Percentiles rank a stretch among this genome's conserved stretches.
phyloP scores from a whole-genome alignment of 805 yeast genomes.

The Candida wancherniae region DNA sequence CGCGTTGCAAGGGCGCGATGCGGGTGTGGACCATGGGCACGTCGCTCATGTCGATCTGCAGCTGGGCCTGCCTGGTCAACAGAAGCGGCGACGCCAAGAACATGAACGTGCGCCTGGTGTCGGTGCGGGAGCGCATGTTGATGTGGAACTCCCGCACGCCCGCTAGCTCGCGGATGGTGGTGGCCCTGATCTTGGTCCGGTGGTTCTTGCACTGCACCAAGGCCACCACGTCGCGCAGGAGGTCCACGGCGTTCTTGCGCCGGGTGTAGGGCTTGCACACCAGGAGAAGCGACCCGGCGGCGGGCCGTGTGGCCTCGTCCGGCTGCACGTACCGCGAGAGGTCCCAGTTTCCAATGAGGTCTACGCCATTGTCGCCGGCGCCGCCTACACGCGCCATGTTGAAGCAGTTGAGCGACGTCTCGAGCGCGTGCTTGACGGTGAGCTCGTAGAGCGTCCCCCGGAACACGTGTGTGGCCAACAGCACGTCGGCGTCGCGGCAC shows the following conservation, averaged over 20 bases:
- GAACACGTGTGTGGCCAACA: slow-evolving; percentile 39
- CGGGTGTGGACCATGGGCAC: slow-evolving; percentile 44
- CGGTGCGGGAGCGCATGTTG: slow-evolving; percentile 13
- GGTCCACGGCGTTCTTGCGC: slow-evolving; percentile 5
- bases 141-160: slow-evolving; percentile 46
- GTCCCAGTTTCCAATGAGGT: slow-evolving; percentile 51
- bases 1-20: slow-evolving; percentile 29
- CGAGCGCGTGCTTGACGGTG: slow-evolving; percentile 36
- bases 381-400: slow-evolving; percentile 48
- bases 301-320: background rate
- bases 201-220: slow-evolving; percentile 56
- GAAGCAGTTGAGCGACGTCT: slow-evolving; percentile 31
- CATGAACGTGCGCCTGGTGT: slow-evolving; percentile 24
- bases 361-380: slow-evolving; percentile 53
- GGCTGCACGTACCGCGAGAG: slow-evolving; percentile 12
- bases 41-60: slow-evolving; percentile 40
- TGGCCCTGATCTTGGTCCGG: slow-evolving; percentile 40
- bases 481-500: slow-evolving; percentile 21
- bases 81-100: slow-evolving; percentile 45
- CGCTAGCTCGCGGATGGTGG: slow-evolving; percentile 46
- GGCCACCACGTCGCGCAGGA: slow-evolving; percentile 31
- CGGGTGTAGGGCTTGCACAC: slow-evolving; percentile 3
- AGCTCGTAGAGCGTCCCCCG: slow-evolving; percentile 55
- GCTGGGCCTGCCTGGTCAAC: slow-evolving; percentile 44
- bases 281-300: slow-evolving; percentile 8